Percentiles rank a stretch among this genome's conserved stretches.
Evolutionary conservation across 495 filamentous ascomycete species (phyloP).

Genomic region (Hypoxylon perforatum): DNA sequence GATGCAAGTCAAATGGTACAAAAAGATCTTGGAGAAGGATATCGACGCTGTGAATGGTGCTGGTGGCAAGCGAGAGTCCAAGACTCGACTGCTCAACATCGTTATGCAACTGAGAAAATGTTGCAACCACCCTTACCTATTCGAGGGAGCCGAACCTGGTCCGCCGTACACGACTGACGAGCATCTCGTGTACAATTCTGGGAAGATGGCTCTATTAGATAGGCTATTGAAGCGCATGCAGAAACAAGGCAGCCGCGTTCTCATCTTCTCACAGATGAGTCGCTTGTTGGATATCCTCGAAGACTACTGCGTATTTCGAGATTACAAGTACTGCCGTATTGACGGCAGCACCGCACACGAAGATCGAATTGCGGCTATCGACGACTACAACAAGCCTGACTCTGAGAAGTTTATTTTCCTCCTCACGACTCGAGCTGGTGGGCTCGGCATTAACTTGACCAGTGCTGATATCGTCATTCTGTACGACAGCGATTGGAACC

Average conservation of each 20-base stretch:
- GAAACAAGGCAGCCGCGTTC: slow-evolving; percentile 85
- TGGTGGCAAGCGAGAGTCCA: slow-evolving; percentile 96
- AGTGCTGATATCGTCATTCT: slow-evolving; percentile 95
- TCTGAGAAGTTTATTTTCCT: slow-evolving; percentile 99
- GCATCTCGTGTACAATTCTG: slow-evolving; percentile 91
- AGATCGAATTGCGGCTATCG: slow-evolving; percentile 96
- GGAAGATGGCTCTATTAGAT: slow-evolving; percentile 98
- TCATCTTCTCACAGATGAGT: slow-evolving; percentile 99
- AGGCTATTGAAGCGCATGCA: slow-evolving; percentile 88
- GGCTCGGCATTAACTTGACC: slow-evolving; percentile 98
- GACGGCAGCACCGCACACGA: slow-evolving; percentile 98
- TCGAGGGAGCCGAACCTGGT: slow-evolving; percentile 96
- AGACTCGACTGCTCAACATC: slow-evolving; percentile 98
- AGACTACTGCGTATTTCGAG: slow-evolving; percentile 96
- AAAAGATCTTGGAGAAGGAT: slow-evolving; percentile 98
- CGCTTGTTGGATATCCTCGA: slow-evolving; percentile 96
- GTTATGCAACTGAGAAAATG: slow-evolving; percentile 99
- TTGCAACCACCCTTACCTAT: slow-evolving; percentile 98
- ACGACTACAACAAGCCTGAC: slow-evolving; percentile 95
- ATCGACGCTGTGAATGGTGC: slow-evolving; percentile 99
- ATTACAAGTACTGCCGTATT: slow-evolving; percentile 96
- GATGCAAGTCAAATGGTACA: slow-evolving; percentile 99
- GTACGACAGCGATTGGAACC: slow-evolving; percentile 99
- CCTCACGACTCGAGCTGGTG: slow-evolving; percentile 95
- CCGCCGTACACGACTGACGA: slow-evolving; percentile 98